These are phyloP conservation scores for Lachancea thermotolerans DNA, from an alignment of 805 yeast species.

Conservation along the genomic window DNA sequence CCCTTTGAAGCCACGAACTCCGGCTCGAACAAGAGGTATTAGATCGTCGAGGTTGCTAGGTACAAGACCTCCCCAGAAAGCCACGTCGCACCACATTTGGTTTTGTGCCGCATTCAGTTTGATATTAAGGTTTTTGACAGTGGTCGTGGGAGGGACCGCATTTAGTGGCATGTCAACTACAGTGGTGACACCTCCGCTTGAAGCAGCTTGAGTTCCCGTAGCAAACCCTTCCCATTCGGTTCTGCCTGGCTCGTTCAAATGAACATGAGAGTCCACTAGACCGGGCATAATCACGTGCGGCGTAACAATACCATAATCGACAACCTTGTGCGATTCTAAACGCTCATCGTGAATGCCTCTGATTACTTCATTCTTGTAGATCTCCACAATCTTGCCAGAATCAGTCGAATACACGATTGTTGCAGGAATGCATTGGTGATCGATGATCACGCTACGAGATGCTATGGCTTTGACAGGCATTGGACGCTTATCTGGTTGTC, in stretches of 20 bases:
- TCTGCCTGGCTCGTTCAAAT: conserved; percentile 93
- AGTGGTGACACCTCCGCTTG: conserved; percentile 93
- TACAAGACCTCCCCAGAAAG: conserved; percentile 93
- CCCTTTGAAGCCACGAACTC: conserved; percentile 92
- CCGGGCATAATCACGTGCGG: conserved; percentile 79
- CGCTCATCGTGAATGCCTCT: conserved; percentile 35
- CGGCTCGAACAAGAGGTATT: conserved; percentile 69
- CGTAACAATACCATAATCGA: conserved; percentile 46
- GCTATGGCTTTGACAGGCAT: conserved; percentile 42
- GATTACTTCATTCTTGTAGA: conserved; percentile 34
- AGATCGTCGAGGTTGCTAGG: conserved; percentile 70
- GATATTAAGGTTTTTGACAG: conserved; percentile 61
- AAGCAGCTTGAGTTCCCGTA: conserved; percentile 93
- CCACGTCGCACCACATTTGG: conserved; percentile 88
- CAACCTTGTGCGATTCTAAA: conserved; percentile 38
- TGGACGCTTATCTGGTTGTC: background rate
- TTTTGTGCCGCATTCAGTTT: conserved; percentile 74
- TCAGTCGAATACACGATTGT: conserved; percentile 54
- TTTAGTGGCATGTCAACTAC: conserved; percentile 94
- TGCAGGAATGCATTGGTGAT: conserved; percentile 45
- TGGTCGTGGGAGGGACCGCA: conserved; percentile 94
- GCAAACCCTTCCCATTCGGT: conserved; percentile 98
- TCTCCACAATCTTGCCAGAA: conserved; percentile 53
- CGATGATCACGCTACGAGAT: conserved; percentile 51
- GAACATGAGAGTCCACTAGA: conserved; percentile 89